These are phyloP conservation scores for Hemisphaericaspora xylanilytica DNA, from an alignment of 1,139 yeast genomes.

Conservation along the genomic window DNA sequence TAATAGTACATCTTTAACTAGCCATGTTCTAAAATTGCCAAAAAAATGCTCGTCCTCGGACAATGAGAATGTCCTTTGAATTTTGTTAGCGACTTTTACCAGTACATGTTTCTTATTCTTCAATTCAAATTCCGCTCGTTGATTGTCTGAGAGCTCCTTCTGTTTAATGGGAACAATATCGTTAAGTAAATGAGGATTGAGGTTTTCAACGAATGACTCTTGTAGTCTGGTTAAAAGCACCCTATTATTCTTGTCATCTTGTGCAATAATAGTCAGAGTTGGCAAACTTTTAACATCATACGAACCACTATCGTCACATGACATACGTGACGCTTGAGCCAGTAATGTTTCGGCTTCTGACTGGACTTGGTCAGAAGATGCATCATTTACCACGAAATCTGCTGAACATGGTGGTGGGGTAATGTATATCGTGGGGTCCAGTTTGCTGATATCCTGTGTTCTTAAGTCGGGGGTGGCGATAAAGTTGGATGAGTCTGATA, in stretches of 20 bases:
- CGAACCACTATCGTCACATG: too few species aligned
- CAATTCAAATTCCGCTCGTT: conserved; percentile 12
- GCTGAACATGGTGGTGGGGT: background rate
- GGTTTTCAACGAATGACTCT: conserved; percentile 34
- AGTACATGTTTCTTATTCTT: conserved; percentile 20
- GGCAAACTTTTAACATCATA: too few species aligned
- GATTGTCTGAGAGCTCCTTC: conserved; percentile 7
- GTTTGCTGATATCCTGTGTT: background rate
- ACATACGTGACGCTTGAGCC: too few species aligned
- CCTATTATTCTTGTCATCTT: background rate
- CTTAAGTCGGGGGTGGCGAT: too few species aligned
- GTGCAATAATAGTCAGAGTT: too few species aligned
- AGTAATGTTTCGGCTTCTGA: too few species aligned
- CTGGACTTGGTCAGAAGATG: too few species aligned
- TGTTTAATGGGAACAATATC: conserved; percentile 22
- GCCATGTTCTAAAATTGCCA: conserved; percentile 72
- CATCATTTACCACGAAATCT: too few species aligned
- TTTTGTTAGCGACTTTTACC: conserved; percentile 35
- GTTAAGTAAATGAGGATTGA: conserved; percentile 25
- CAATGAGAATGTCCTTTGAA: conserved; percentile 39
- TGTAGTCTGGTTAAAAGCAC: conserved; percentile 28
- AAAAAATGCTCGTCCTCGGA: conserved; percentile 50
- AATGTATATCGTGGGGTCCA: background rate
- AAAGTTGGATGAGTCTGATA: background rate
- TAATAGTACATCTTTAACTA: conserved; percentile 73